Evolutionary conservation across 805 yeast species (phyloP), one percentile per base, ranked within the genome.

Genomic region (Yarrowia porcina): DNA sequence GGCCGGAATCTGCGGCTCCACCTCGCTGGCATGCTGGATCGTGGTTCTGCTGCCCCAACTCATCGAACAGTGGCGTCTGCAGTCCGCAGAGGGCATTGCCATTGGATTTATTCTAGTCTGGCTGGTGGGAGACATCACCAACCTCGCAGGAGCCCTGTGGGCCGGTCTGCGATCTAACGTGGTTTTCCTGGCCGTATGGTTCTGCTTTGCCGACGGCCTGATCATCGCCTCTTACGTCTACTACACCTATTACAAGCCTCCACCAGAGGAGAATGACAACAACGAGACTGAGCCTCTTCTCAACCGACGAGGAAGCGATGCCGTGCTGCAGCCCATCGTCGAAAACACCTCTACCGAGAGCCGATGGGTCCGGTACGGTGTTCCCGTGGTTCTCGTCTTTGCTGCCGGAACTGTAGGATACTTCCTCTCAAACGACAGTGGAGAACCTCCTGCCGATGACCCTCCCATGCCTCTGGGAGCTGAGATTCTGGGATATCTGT

Each of bases 1-100:
- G 28, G 83, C 90, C 3, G 88, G 89, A 1, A 74, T 86, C 2
- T 80, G 85, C 71, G 93, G 93, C 1, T 84, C 90, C 12, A 80
- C 88, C 9, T 80, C 85, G 32, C 78, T 88, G 42, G 90, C 93
- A 0, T 86, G 93, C 72, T 89, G 92, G 91, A 80, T 89, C 12
- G 91, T 88, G 13, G 74, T 88, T 41, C 79, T 88, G 64, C 75
- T 89, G 67, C 94, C 96, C 0, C 96, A 88, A 71, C 78, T 88
- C 50, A 80, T 88, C 25, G 96, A 88, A 71, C 93, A 88, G 74
- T 89, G 91, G 91, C 75, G 88, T 61, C 74, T 84, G 61, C 84
- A 88, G 69, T 71, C 78, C 17, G 89, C 90, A 4, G 92, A 87
- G 33, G 96, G 96, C 6, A 83, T 88, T 23, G 83, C 93, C 38